phyloP scores from a whole-genome alignment of 75 land plant species.

The Isoetes taiwanensis region DNA sequence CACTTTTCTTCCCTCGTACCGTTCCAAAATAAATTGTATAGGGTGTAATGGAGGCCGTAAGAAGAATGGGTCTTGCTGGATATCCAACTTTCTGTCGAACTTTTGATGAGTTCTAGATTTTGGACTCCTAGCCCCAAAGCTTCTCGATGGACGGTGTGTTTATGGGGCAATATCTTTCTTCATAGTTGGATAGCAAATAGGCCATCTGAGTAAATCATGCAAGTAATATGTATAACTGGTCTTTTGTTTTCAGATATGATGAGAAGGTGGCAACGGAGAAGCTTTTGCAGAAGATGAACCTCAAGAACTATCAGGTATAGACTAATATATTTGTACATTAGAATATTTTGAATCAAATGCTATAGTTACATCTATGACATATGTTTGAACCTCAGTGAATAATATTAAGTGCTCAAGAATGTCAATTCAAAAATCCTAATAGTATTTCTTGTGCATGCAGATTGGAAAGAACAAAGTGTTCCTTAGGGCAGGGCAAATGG shows the following conservation, averaged over 20 bases:
- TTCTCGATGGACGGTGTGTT: constrained; percentile 51
- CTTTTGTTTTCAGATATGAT: constrained; percentile 45
- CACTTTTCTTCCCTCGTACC: too few relatives aligned
- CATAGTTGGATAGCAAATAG: not conserved
- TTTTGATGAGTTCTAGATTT: constrained; percentile 64
- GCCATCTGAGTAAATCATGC: not conserved
- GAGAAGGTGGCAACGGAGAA: constrained; percentile 58
- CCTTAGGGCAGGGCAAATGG: constrained; percentile 89
- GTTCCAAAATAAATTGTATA: too few relatives aligned
- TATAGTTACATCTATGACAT: too few relatives aligned
- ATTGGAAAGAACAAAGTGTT: constrained; percentile 72
- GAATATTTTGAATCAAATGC: too few relatives aligned
- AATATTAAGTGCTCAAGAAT: too few relatives aligned
- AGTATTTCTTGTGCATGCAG: constrained; percentile 16
- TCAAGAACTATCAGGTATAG: constrained; percentile 93
- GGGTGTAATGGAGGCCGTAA: not conserved
- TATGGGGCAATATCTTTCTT: not conserved
- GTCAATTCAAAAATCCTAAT: not conserved
- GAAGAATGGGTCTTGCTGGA: constrained; percentile 16
- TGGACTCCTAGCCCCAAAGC: constrained; percentile 46
- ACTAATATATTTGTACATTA: too few relatives aligned
- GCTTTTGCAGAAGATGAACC: constrained; percentile 53
- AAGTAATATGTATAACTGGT: too few relatives aligned
- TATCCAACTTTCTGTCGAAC: constrained; percentile 66
- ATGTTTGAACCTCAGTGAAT: too few relatives aligned